Percentiles rank a stretch among this genome's conserved stretches.
Conservation (phyloP, 495 filamentous ascomycete genomes). For the Penicillium maclennaniae region DNA sequence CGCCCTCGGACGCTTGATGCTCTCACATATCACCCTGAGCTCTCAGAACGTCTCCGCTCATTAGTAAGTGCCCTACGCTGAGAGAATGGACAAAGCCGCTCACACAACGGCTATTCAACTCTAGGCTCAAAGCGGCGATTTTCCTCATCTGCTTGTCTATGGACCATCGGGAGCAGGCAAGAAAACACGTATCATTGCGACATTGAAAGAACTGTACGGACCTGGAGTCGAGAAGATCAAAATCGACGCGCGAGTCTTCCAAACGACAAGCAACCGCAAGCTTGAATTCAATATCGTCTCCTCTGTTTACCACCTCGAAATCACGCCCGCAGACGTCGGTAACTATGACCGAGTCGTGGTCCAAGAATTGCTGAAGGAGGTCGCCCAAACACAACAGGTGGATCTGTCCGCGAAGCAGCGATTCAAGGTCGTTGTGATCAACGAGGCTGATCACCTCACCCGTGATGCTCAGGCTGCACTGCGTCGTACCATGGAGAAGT, state of each 20-base stretch:
- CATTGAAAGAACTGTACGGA: conserved; percentile 86
- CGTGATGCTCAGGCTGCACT: conserved; percentile 94
- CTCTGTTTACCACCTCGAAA: conserved; percentile 94
- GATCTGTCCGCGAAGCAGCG: conserved; percentile 81
- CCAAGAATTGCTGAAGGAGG: conserved; percentile 94
- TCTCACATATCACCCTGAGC: conserved; percentile 82
- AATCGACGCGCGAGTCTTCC: conserved; percentile 92
- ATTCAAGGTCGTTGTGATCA: conserved; percentile 99
- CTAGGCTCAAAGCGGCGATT: conserved; percentile 93
- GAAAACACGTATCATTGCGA: conserved; percentile 94
- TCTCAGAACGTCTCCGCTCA: conserved; percentile 82
- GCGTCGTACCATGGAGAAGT: conserved; percentile 98
- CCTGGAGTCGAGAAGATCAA: conserved; percentile 96
- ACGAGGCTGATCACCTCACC: conserved; percentile 94
- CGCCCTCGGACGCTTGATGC: conserved; percentile 84
- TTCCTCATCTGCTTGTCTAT: conserved; percentile 94
- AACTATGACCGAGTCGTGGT: conserved; percentile 93
- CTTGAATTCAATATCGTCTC: conserved; percentile 98
- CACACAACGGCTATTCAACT: background rate
- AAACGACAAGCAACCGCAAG: conserved; percentile 91
- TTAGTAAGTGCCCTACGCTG: conserved; percentile 56
- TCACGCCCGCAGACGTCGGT: conserved; percentile 96
- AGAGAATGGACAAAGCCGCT: conserved; percentile 2
- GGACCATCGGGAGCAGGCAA: conserved; percentile 95
- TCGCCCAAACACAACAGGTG: conserved; percentile 97